Percentiles rank a stretch among this genome's conserved stretches.
Evolutionary conservation across 257 asterid species (phyloP).

Genomic region (Osmanthus fragrans): DNA sequence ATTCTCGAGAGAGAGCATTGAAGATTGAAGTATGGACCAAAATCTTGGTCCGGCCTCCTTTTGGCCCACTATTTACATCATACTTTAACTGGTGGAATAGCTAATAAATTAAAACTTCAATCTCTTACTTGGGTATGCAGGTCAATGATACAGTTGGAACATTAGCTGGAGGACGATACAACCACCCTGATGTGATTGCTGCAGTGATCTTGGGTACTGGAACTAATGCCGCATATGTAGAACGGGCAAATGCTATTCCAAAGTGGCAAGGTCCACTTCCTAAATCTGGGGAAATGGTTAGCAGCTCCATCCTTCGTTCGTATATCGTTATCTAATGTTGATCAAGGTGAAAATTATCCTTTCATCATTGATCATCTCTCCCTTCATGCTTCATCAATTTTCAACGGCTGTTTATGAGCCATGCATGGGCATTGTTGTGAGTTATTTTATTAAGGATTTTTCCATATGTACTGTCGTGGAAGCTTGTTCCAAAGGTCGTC

Average conservation of each 20-base stretch:
- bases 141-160: slow-evolving; percentile 95
- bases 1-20: too few relatives aligned
- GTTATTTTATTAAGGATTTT: background rate
- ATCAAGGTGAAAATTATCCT: background rate
- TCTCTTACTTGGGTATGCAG: slow-evolving; percentile 34
- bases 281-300: slow-evolving; percentile 81
- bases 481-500: too few relatives aligned
- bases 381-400: slow-evolving; percentile 4
- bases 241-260: slow-evolving; percentile 80
- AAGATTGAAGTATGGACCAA: too few relatives aligned
- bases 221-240: slow-evolving; percentile 94
- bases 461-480: too few relatives aligned
- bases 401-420: background rate
- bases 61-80: background rate
- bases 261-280: slow-evolving; percentile 79
- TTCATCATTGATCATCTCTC: background rate
- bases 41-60: too few relatives aligned
- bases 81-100: background rate
- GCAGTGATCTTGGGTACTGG: slow-evolving; percentile 95
- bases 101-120: background rate
- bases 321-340: slow-evolving; percentile 5
- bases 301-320: background rate
- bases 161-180: slow-evolving; percentile 79
- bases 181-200: slow-evolving; percentile 68
- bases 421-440: background rate